phyloP scores from a whole-genome alignment of 2,329 filamentous ascomycete species.

The Huntiella abstrusa region DNA sequence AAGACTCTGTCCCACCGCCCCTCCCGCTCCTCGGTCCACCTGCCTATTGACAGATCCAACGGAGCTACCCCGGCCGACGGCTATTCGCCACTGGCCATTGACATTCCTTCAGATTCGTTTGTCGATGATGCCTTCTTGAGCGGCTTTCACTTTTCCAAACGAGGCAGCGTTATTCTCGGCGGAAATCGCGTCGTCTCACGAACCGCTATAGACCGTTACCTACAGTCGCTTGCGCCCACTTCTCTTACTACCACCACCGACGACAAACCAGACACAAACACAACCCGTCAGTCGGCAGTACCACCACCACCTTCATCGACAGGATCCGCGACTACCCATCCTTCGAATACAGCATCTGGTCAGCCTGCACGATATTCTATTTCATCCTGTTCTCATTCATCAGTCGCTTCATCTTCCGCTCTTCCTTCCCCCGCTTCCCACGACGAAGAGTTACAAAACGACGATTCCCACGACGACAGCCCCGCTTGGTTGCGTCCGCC shows the following conservation, averaged over 20 bases:
- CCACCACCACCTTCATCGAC: background rate
- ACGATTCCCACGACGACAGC: background rate
- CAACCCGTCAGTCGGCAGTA: background rate
- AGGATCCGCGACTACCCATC: background rate
- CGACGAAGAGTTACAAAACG: too few species aligned
- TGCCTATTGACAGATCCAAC: background rate
- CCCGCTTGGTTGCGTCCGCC: slow-evolving; percentile 5
- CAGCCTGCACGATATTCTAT: background rate
- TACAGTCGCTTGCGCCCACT: background rate
- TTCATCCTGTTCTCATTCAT: background rate
- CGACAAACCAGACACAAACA: background rate
- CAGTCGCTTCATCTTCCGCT: background rate
- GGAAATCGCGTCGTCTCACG: slow-evolving; percentile 9
- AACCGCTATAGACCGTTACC: slow-evolving; percentile 7
- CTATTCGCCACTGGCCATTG: slow-evolving; percentile 34
- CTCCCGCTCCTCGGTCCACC: background rate
- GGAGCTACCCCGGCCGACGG: background rate
- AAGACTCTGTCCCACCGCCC: background rate
- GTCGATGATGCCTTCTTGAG: slow-evolving; percentile 39
- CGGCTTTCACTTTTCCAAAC: slow-evolving; percentile 40
- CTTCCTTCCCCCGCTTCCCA: background rate
- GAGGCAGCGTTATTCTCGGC: slow-evolving; percentile 36
- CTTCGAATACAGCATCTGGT: background rate
- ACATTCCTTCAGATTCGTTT: slow-evolving; percentile 36
- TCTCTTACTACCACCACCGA: background rate